Base-by-base conservation (phyloP, 106 monocot species). In the Ottelia alismoides region DNA sequence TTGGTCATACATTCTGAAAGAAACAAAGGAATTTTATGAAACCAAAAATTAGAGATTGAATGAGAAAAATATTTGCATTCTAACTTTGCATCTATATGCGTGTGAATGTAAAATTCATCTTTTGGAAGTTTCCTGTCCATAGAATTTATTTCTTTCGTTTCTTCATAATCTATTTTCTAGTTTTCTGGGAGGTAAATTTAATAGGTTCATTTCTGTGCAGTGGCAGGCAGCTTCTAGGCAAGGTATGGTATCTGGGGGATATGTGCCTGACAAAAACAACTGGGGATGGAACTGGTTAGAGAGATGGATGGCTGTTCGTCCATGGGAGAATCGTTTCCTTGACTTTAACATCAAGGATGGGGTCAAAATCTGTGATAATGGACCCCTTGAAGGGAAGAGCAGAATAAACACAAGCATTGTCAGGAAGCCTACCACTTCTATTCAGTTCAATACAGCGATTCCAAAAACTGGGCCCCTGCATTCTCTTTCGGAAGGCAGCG, bases 211-310 rank as follows among this genome's bases (percentile, higher is more conserved):
- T 18, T 30, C 1, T 51, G 12, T 62, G 25, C 69, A 88, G 88
- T 88, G 88, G 88, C 82, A 88, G 73, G 79, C 88, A 53, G 73
- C 78, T 70, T 60, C 69, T 26, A 83, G 70, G 65, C 82, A 76
- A 48, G 64, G 6, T 20, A 26, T 56, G 14, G 49, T 31, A 21
- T 52, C 65, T 27, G 22, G 66, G 53, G 65, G 72, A n/a, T 76
- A 74, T 71, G 76, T 79, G 61, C 76, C 79, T 16, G 83, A 79
- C 51, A 82, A 73, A 49, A 76, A 76, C 50, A 83, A 58, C 70
- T 88, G 88, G 88, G 88, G 88, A 1, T 88, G 83, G 82, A 88
- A 88, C 49, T 88, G 88, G 88, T n/a, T n/a, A n/a, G n/a, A n/a
- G n/a, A n/a, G n/a, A n/a, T n/a, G n/a, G n/a, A n/a, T n/a, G n/a